Percentiles rank a stretch among this genome's conserved stretches.
These are phyloP conservation scores for Basidiobolus meristosporus DNA, from an alignment of 371 early-diverging fungal species.

Conservation along the genomic window DNA sequence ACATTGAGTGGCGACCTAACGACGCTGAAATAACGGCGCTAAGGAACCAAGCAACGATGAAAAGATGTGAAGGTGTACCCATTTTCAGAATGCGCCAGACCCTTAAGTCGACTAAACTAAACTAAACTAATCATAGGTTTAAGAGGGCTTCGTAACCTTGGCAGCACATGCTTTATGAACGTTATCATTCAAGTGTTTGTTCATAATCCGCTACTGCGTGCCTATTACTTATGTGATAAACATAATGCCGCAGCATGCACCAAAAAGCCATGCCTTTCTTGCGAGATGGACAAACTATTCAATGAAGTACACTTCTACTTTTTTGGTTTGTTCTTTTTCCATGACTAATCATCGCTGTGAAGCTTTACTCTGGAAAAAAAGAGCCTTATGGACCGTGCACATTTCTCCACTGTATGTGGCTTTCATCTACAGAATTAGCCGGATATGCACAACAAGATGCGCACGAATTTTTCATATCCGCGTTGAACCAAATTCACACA, in stretches of 20 bases:
- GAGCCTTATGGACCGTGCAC: conserved; percentile 64
- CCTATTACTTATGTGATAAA: conserved; percentile 70
- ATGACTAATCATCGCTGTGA: not conserved
- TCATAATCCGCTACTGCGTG: conserved; percentile 76
- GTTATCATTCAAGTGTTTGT: conserved; percentile 78
- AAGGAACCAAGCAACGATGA: conserved; percentile 16
- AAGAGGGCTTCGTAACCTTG: conserved; percentile 82
- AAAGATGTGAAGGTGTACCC: conserved; percentile 23
- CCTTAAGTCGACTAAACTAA: not conserved
- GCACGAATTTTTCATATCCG: conserved; percentile 87
- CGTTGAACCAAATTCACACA: conserved; percentile 72
- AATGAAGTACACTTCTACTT: conserved; percentile 21
- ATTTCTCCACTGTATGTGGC: conserved; percentile 80
- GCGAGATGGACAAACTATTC: conserved; percentile 73
- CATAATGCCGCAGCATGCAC: conserved; percentile 52
- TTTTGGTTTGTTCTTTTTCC: not conserved
- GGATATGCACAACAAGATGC: conserved; percentile 93
- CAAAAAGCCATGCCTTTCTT: conserved; percentile 62
- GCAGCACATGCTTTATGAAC: conserved; percentile 90
- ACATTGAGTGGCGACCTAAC: conserved; percentile 21
- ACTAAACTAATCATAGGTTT: conserved; percentile 21
- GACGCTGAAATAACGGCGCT: conserved; percentile 27
- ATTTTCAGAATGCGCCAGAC: not conserved
- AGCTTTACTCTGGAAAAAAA: conserved; percentile 50
- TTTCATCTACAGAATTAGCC: conserved; percentile 62